Base-by-base conservation (phyloP, 1,284 basidiomycete species). In the Cryptococcus sp. region DNA sequence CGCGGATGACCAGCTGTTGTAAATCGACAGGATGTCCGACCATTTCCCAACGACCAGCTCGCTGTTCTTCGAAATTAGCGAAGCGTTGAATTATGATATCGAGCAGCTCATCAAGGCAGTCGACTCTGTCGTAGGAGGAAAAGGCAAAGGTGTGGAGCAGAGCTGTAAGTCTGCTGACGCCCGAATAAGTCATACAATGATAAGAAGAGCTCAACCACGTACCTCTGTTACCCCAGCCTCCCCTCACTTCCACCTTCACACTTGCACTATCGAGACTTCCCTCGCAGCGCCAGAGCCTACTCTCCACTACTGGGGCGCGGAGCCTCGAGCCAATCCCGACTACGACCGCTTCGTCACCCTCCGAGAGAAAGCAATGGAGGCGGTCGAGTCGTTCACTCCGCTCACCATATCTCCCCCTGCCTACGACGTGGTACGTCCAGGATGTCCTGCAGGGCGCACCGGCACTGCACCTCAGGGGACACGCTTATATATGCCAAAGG, bases 161-260 rank as follows among this genome's bases (percentile, higher is more conserved):
- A 47, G 16, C 20, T 13, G 15, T 25, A 17, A 20, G 46, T 39
- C 42, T 7, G 3, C 31, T 16, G 39, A 47, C 46, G 3, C 17
- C 46, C 17, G 3, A 23, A 47, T 47, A n/a, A n/a, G 46, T 19
- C 17, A 15, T 22, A 22, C 15, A 54, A 35, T n/a, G 46, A 40
- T 22, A 19, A 15, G 16, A 16, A n/a, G 13, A 15, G 41, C 19
- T 51, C 41, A 19, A 11, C 11, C n/a, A 45, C 40, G 1, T 23
- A 7, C 35, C 16, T 20, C 38, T 20, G 23, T 17, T 19, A 19
- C 48, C 41, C 50, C 47, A 11, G 19, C 44, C 15, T 23, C 55
- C 2, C 25, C 47, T 16, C 61, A 60, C 38, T 62, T 69, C 47
- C 75, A 75, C 59, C 54, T 73, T 3, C 72, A 75, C 55, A 71